Conservation (phyloP, 495 filamentous ascomycete genomes). For the Penicillium chermesinum region DNA sequence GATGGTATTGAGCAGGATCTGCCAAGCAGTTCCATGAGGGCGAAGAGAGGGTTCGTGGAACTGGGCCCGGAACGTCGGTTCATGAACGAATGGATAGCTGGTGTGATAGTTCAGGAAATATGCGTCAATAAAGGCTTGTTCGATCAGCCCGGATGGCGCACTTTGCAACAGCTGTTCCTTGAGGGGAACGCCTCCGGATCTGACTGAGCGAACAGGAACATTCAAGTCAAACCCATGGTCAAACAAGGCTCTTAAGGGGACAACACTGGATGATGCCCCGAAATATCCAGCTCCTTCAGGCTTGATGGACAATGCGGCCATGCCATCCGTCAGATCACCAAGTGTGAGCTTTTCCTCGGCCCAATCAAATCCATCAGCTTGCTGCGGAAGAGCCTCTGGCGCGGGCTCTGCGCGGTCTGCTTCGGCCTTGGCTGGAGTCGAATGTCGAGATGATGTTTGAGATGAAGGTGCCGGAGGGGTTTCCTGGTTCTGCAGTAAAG, state of each 20-base stretch:
- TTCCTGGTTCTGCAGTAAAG: slow-evolving; percentile 40
- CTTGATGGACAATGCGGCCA: slow-evolving; percentile 48
- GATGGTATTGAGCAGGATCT: slow-evolving; percentile 48
- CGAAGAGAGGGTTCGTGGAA: slow-evolving; percentile 47
- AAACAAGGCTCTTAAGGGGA: slow-evolving; percentile 39
- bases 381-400: slow-evolving; percentile 43
- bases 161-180: slow-evolving; percentile 40
- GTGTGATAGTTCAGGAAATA: slow-evolving; percentile 50
- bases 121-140: slow-evolving; percentile 46
- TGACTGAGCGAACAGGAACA: slow-evolving; percentile 32
- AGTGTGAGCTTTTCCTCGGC: slow-evolving; percentile 42
- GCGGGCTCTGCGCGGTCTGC: slow-evolving; percentile 35
- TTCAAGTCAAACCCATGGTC: slow-evolving; percentile 45
- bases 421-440: slow-evolving; percentile 34
- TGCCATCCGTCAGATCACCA: slow-evolving; percentile 46
- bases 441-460: slow-evolving; percentile 37
- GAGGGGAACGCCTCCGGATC: slow-evolving; percentile 30
- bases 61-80: slow-evolving; percentile 51
- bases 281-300: slow-evolving; percentile 49
- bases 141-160: slow-evolving; percentile 40
- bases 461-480: slow-evolving; percentile 30
- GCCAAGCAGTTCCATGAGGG: slow-evolving; percentile 46
- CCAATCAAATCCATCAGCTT: slow-evolving; percentile 52
- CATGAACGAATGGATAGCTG: slow-evolving; percentile 52
- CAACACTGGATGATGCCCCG: slow-evolving; percentile 46